phyloP scores from a whole-genome alignment of 139 green algal species.

The Raphidocelis subcapitata region DNA sequence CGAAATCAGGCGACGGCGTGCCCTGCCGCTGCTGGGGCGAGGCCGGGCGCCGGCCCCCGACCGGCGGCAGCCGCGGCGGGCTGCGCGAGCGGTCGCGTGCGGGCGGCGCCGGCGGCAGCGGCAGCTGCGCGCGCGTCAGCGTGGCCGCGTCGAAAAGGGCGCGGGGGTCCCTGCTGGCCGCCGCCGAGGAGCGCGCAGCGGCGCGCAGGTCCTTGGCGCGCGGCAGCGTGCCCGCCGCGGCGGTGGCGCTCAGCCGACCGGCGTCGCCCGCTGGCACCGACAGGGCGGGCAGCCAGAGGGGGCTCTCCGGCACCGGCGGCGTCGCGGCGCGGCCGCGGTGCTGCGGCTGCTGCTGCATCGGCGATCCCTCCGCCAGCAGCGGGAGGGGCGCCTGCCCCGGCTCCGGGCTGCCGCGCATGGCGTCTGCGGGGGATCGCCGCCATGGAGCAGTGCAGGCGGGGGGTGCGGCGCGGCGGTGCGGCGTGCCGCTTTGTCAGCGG shows the following conservation, averaged over 20 bases:
- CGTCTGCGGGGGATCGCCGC: too few species aligned
- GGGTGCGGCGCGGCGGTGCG: too few species aligned
- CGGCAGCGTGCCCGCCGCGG: not conserved
- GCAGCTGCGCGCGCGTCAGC: slow-evolving; percentile 1
- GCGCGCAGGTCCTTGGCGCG: slow-evolving; percentile 1
- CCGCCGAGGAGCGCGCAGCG: not conserved
- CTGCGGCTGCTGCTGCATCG: not conserved
- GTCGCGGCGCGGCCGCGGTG: not conserved
- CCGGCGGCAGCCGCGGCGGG: too few species aligned
- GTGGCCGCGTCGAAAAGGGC: slow-evolving; percentile 6
- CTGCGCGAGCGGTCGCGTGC: too few species aligned
- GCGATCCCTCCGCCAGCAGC: not conserved
- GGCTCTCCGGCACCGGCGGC: slow-evolving; percentile 13
- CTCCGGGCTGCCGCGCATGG: not conserved
- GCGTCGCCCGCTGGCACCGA: not conserved
- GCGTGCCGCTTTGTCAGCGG: too few species aligned
- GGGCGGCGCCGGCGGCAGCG: not conserved
- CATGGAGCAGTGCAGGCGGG: too few species aligned
- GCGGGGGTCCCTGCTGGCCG: not conserved
- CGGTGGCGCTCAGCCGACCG: not conserved
- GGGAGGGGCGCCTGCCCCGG: not conserved
- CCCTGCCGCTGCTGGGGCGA: slow-evolving; percentile 1
- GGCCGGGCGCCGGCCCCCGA: too few species aligned
- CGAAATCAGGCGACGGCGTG: not conserved
- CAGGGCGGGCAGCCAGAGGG: slow-evolving; percentile 18